Conservation (phyloP, 2,329 filamentous ascomycete species). For the Dendrostoma leiphaemia region DNA sequence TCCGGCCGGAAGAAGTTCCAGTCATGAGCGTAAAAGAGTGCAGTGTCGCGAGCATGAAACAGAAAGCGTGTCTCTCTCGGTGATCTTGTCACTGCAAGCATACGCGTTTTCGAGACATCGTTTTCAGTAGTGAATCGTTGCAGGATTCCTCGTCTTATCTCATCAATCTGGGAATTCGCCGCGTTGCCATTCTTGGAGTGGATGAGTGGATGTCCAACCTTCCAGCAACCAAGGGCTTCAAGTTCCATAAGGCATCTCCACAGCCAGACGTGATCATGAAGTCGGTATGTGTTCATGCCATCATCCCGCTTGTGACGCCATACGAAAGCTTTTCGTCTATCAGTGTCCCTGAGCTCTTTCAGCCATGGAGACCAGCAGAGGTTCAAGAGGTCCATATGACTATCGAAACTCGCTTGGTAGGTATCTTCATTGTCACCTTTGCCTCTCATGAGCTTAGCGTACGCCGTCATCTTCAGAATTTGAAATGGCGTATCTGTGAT, state of each 20-base stretch:
- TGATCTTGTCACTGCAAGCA: slow-evolving; percentile 20
- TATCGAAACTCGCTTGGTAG: too few species aligned
- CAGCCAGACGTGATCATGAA: slow-evolving; percentile 21
- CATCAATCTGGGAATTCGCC: background rate
- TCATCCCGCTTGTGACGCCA: slow-evolving; percentile 14
- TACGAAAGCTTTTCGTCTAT: background rate
- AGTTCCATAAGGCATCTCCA: slow-evolving; percentile 18
- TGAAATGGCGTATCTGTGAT: background rate
- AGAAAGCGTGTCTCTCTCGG: slow-evolving; percentile 18
- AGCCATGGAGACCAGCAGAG: background rate
- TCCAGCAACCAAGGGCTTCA: background rate
- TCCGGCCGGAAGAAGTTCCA: background rate
- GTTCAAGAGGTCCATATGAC: too few species aligned
- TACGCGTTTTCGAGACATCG: slow-evolving; percentile 13
- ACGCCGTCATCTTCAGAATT: background rate
- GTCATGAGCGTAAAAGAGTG: slow-evolving; percentile 13
- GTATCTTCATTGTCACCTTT: background rate
- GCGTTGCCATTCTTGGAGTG: background rate
- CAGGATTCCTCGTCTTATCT: slow-evolving; percentile 13
- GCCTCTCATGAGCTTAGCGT: background rate
- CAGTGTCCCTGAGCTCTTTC: background rate
- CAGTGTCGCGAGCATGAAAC: slow-evolving; percentile 21
- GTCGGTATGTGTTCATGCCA: slow-evolving; percentile 9
- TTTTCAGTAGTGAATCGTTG: slow-evolving; percentile 17
- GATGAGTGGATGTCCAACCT: fast-evolving